These are phyloP conservation scores for Trifolium repens DNA, from an alignment of 306 rosid species.

Conservation along the genomic window DNA sequence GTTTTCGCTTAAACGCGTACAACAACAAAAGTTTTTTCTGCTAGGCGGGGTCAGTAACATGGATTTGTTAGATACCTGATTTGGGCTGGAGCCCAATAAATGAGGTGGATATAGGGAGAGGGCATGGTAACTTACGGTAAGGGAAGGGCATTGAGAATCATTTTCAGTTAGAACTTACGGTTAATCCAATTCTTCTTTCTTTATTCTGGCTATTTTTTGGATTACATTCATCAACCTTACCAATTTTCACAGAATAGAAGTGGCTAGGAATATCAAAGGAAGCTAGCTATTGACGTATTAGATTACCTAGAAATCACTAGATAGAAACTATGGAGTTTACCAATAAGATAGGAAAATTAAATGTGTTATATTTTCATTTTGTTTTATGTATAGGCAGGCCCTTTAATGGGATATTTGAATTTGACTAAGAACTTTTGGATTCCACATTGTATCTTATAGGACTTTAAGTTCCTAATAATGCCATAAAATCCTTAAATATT, in stretches of 20 bases:
- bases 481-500: not conserved
- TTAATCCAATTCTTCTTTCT: too few relatives aligned
- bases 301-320: not conserved
- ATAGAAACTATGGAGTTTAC: too few relatives aligned
- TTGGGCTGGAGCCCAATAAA: not conserved
- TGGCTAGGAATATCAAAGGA: not conserved
- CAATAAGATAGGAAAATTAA: not conserved
- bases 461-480: not conserved
- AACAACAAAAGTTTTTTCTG: not conserved
- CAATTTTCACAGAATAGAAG: not conserved
- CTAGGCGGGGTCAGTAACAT: not conserved
- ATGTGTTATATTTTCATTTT: not conserved
- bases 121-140: too few relatives aligned
- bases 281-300: not conserved
- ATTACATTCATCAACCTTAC: not conserved
- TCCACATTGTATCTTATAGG: not conserved
- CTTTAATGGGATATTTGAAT: not conserved
- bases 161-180: not conserved
- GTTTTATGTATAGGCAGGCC: not conserved
- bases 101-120: not conserved
- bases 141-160: not conserved
- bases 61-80: not conserved
- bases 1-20: not conserved
- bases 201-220: too few relatives aligned
- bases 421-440: not conserved